Base-by-base conservation (phyloP, 345 rosid genomes). In the Gossypium stocksii region DNA sequence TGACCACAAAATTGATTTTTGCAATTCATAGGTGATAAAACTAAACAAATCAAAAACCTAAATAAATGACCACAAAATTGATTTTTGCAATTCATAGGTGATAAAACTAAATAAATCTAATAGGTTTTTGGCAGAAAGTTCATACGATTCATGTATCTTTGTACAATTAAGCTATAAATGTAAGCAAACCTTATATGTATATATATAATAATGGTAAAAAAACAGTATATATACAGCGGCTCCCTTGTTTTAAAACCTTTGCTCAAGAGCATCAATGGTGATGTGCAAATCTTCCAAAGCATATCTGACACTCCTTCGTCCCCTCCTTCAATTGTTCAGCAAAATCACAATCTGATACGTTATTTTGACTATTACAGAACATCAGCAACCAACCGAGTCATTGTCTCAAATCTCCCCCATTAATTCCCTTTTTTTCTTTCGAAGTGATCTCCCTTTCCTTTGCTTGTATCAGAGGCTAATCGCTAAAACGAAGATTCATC, bases 391-490 rank as follows among this genome's bases (percentile, higher is more conserved):
- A 45, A 80, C 66, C 69, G 17, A 7, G 56, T 72, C 75, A 16
- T 57, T 57, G 65, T 57, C 58, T 53, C 22, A 53, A 53, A 53
- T 34, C 41, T 34, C 41, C 5, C 41, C 7, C 41, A 34, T 34
- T 34, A 5, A 34, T 34, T 5, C 41, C 41, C 22, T 17, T 17
- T 7, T 53, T 1, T 53, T 20, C 19, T n/a, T 53, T 53, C 22
- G 8, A 2, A 56, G 13, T 44, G 16, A 38, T 44, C 9, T 14
- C 4, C 53, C 8, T 62, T 86, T 85, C 70, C 93, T 79, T 90
- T 87, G 86, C 93, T 89, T 91, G 93, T 34, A 57, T 84, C 86
- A n/a, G 86, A 82, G 51, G 90, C 78, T 76, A 91, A 84, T 51
- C 88, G 78, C 73, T 85, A 75, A 57, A 82, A 87, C 19, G 92